Conservation (phyloP, 2,329 filamentous ascomycete species). For the Didymella pomorum region DNA sequence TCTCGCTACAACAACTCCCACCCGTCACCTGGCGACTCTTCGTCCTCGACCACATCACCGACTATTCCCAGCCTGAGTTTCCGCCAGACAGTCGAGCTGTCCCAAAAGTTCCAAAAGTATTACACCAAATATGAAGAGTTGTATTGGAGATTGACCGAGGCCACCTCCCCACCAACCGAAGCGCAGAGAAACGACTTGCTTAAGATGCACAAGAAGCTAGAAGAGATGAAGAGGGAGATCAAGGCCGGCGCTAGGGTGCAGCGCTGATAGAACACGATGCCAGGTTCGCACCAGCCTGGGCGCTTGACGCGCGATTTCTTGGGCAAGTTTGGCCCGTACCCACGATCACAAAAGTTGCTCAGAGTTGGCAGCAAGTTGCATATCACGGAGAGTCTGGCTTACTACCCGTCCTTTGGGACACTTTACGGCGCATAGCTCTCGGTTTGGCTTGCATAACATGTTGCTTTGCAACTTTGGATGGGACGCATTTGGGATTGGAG, state of each 20-base stretch:
- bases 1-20: slow-evolving; percentile 48
- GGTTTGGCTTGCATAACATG: slow-evolving; percentile 20
- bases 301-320: slow-evolving; percentile 11
- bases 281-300: slow-evolving; percentile 8
- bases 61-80: slow-evolving; percentile 50
- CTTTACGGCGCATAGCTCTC: slow-evolving; percentile 12
- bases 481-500: slow-evolving; percentile 28
- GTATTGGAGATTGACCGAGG: slow-evolving; percentile 58
- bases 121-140: slow-evolving; percentile 66
- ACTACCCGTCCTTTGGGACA: slow-evolving; percentile 8
- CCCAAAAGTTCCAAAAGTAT: slow-evolving; percentile 63
- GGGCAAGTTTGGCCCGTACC: slow-evolving; percentile 6
- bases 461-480: slow-evolving; percentile 22
- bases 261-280: slow-evolving; percentile 27
- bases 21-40: slow-evolving; percentile 46
- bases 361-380: slow-evolving; percentile 18
- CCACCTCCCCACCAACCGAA: slow-evolving; percentile 54
- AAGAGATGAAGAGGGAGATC: slow-evolving; percentile 67
- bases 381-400: slow-evolving; percentile 8
- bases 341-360: slow-evolving; percentile 8
- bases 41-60: slow-evolving; percentile 45
- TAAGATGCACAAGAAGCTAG: slow-evolving; percentile 62
- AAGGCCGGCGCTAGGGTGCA: slow-evolving; percentile 47
- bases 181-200: slow-evolving; percentile 62
- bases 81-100: slow-evolving; percentile 56